Percentiles rank a stretch among this genome's conserved stretches.
phyloP scores from a whole-genome alignment of 805 yeast genomes.

The Hermanozyma aechmeae region DNA sequence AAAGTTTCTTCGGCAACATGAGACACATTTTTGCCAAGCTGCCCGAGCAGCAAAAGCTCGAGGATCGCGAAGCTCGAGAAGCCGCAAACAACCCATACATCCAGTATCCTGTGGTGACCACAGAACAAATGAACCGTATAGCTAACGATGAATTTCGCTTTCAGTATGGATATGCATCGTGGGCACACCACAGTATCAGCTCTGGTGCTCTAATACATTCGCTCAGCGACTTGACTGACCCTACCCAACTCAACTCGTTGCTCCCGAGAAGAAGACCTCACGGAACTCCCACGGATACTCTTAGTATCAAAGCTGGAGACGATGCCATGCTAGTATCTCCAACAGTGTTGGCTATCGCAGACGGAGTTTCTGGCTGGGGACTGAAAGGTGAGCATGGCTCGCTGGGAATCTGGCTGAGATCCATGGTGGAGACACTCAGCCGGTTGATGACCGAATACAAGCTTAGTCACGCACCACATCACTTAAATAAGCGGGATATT shows the following conservation, averaged over 20 bases:
- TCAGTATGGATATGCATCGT: conserved; percentile 35
- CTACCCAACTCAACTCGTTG: conserved; percentile 34
- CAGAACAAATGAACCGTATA: conserved; percentile 27
- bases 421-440: conserved; percentile 42
- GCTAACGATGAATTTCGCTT: conserved; percentile 22
- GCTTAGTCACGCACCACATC: conserved; percentile 25
- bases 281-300: conserved; percentile 44
- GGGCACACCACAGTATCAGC: conserved; percentile 36
- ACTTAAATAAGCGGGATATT: conserved; percentile 32
- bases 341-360: conserved; percentile 44
- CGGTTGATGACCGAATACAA: conserved; percentile 37
- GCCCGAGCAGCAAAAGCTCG: too few species aligned
- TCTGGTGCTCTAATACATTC: conserved; percentile 36
- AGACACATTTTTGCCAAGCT: conserved; percentile 4
- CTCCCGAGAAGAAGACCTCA: conserved; percentile 42
- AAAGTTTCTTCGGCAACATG: conserved; percentile 3
- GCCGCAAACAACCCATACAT: conserved; percentile 27
- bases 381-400: conserved; percentile 29
- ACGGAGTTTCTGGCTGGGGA: conserved; percentile 52
- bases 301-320: conserved; percentile 45
- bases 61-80: too few species aligned
- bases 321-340: conserved; percentile 51
- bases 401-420: conserved; percentile 45
- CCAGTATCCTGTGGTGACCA: conserved; percentile 30
- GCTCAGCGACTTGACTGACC: conserved; percentile 41